Percentiles rank a stretch among this genome's conserved stretches.
These are phyloP conservation scores for Didymosphaeria variabile DNA, from an alignment of 2,329 filamentous ascomycete genomes.

Conservation along the genomic window DNA sequence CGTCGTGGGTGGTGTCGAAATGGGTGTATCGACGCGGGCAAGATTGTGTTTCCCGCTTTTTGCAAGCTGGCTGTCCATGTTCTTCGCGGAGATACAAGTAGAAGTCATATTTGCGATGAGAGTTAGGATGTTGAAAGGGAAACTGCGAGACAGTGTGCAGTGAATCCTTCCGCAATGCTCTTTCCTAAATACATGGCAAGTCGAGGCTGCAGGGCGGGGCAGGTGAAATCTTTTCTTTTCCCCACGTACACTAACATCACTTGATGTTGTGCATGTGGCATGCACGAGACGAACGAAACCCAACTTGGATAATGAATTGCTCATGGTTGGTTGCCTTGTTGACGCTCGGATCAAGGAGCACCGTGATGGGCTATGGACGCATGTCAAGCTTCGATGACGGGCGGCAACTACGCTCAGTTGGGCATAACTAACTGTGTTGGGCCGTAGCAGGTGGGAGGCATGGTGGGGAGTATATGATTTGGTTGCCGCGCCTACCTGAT, in stretches of 20 bases:
- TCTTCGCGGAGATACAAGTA: neutral
- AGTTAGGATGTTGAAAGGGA: neutral
- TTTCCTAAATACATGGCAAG: neutral
- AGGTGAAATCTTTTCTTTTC: constrained; percentile 1
- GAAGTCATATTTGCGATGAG: neutral
- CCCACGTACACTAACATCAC: constrained; percentile 6
- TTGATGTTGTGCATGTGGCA: constrained; percentile 11
- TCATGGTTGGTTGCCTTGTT: constrained; percentile 25
- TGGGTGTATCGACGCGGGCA: constrained; percentile 8
- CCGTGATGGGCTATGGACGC: constrained; percentile 34
- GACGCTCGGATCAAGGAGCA: constrained; percentile 24
- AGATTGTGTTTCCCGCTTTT: neutral
- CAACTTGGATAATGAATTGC: constrained; percentile 17
- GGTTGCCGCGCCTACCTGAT: neutral
- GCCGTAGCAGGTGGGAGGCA: neutral
- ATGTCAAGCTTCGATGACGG: constrained; percentile 14
- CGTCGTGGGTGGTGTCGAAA: constrained; percentile 34
- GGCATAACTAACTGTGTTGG: neutral
- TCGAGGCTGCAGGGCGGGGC: constrained; percentile 4
- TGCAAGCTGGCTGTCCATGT: neutral
- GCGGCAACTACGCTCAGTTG: constrained; percentile 17
- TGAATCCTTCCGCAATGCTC: neutral
- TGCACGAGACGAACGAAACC: neutral
- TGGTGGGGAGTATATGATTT: neutral
- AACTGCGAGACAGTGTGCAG: neutral